phyloP scores from a whole-genome alignment of 208 protist species.

The Acanthamoeba culbertsoni region DNA sequence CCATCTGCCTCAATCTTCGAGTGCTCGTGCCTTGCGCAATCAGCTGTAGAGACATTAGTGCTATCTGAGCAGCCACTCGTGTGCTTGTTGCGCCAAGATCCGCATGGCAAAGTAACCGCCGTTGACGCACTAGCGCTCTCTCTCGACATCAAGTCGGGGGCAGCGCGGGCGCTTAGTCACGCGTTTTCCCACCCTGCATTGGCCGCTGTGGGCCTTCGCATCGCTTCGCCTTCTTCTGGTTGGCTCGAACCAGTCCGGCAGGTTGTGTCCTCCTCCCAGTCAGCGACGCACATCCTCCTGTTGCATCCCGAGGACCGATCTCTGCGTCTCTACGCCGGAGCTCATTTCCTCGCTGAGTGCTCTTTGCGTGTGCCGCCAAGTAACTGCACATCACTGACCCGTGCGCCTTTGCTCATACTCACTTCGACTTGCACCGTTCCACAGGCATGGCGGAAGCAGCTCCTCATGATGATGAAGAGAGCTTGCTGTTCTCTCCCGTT shows the following conservation, averaged over 20 bases:
- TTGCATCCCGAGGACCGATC: neutral
- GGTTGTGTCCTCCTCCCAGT: neutral
- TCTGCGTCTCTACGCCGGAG: neutral
- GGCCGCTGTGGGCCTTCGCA: neutral
- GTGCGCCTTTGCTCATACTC: neutral
- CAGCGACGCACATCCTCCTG: neutral
- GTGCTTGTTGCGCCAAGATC: neutral
- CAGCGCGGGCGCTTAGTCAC: neutral
- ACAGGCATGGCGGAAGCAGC: neutral
- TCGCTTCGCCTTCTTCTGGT: neutral
- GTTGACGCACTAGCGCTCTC: neutral
- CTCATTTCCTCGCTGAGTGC: neutral
- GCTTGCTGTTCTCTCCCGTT: neutral
- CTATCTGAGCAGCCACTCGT: neutral
- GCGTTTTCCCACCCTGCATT: neutral
- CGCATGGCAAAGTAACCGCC: neutral
- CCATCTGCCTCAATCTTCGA: neutral
- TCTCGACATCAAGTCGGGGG: no score
- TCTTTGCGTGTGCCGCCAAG: neutral
- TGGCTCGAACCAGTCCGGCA: neutral
- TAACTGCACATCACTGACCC: neutral
- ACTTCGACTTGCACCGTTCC: neutral
- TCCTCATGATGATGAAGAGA: neutral
- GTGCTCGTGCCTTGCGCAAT: neutral
- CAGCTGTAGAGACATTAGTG: neutral